Evolutionary conservation across 164 flowering plant genomes (phyloP), one percentile per base, ranked within the genome.

Genomic region (Santalum album): DNA sequence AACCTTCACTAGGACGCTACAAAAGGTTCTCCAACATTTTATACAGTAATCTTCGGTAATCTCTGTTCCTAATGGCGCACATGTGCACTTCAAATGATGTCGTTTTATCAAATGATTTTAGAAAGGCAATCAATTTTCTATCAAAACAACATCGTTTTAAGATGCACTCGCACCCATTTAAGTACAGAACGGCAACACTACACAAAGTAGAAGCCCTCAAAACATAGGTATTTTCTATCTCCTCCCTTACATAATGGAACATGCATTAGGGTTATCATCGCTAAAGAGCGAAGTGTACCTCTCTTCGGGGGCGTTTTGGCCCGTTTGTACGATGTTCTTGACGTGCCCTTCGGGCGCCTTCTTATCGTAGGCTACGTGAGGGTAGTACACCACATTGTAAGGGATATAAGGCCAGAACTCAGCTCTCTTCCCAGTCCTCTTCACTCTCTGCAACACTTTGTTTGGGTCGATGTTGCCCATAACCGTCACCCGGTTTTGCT

Each of bases 391-490:
- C n/a, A 83, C 58, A 27, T 83, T 80, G 65, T 75, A 69, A 20
- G 80, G 78, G 7, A 86, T 66, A 42, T 86, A 86, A 5, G 95
- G 95, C 95, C 95, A 83, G 39, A 80, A 74, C 44, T 86, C 95
- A 2, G 87, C 90, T 43, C 64, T 71, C 62, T 86, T 86, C 15
- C 95, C 95, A 0, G 87, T 81, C 32, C 68, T 66, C 64, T 71
- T 72, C 59, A 83, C 78, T 56, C 65, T 83, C 68, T 78, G 81
- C 57, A 87, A 50, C 56, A 84, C 95, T 66, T 82, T 84, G 65
- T 76, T 78, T 19, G 86, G 72, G 3, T 84, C 86, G 0, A 87
- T 87, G 22, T 74, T 58, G 1, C 95, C 95, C 9, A 50, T 64
- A 3, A 87, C 88, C 1, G 69, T 75, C 18, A 84, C 87, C 40